Evolutionary conservation across 2,329 filamentous ascomycete species (phyloP), one percentile per base, ranked within the genome.

Genomic region (Sporothrix curviconia): DNA sequence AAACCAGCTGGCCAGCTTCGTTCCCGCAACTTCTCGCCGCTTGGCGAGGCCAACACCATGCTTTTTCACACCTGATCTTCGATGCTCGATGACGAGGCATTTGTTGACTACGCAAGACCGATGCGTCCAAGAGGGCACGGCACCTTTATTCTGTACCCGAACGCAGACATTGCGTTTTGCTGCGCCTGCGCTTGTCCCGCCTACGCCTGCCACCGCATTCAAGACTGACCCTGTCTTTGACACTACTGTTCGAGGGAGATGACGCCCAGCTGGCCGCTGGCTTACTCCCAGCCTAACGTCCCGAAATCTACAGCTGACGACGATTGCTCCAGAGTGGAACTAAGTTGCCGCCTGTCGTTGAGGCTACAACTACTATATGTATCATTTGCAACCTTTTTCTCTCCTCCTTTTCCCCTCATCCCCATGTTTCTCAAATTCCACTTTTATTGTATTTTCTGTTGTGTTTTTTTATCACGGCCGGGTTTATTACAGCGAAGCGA

Each of bases 41-140:
- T 78, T 55, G 87, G 84, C 5, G 86, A 89, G 64, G 78, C 80
- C 36, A 84, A 86, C 59, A 74, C 83, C 1, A 87, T 89, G 73
- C 78, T 90, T 32, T n/a, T 87, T 79, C 70, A 87, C 86, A 9
- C 84, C 87, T 49, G 78, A 78, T 42, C n/a, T n/a, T 85, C 84
- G 0, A 70, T 83, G 59, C 74, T 75, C 17, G 79, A 82, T 24
- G 86, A 90, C 60, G 86, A 90, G 65, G 80, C 78, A 39, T 87
- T 84, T 63, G 80, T 82, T 40, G 84, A 85, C 30, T 74, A 73
- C 36, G 66, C 72, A 3, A 65, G n/a, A n/a, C 67, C 28, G 71
- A 73, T 32, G 72, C 71, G 49, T 72, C 68, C n/a, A 72, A 68
- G 9, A 71, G 24, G 72, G 73, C n/a, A 72, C 69, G 11, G n/a